Evolutionary conservation across 1,284 basidiomycete genomes (phyloP).

Genomic region (Pseudomicrostroma phylloplanum): DNA sequence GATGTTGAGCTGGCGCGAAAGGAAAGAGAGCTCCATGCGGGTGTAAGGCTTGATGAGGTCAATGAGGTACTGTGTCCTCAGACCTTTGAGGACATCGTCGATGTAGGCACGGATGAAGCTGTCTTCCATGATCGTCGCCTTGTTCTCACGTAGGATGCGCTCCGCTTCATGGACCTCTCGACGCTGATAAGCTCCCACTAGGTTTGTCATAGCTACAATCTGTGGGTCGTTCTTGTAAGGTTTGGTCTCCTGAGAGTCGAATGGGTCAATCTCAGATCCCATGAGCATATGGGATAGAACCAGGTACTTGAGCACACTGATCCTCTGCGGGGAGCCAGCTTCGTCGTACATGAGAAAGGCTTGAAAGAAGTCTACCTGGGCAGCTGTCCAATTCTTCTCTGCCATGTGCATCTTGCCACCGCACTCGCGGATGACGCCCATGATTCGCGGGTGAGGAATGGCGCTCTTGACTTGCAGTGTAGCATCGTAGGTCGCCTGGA

Average conservation of each 20-base stretch:
- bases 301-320: slow-evolving; percentile 96
- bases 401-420: slow-evolving; percentile 99
- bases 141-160: slow-evolving; percentile 85
- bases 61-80: slow-evolving; percentile 91
- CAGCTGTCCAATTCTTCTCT: slow-evolving; percentile 92
- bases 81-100: slow-evolving; percentile 82
- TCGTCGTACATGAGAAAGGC: slow-evolving; percentile 98
- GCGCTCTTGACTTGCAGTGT: slow-evolving; percentile 87
- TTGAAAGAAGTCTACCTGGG: slow-evolving; percentile 96
- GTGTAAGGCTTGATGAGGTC: slow-evolving; percentile 97
- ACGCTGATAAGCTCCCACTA: slow-evolving; percentile 91
- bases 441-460: slow-evolving; percentile 94
- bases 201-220: slow-evolving; percentile 94
- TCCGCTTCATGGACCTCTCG: slow-evolving; percentile 93
- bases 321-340: slow-evolving; percentile 88
- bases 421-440: slow-evolving; percentile 98
- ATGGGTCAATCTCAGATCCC: slow-evolving; percentile 96
- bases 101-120: slow-evolving; percentile 87
- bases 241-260: slow-evolving; percentile 98
- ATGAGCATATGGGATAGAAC: slow-evolving; percentile 98
- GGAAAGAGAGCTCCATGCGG: slow-evolving; percentile 78
- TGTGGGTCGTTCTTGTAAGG: slow-evolving; percentile 96
- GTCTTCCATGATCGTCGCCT: slow-evolving; percentile 88
- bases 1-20: slow-evolving; percentile 88
- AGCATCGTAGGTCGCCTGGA: slow-evolving; percentile 86